phyloP scores from a whole-genome alignment of 352 stramenopile species.

The Aphanomyces invadans region DNA sequence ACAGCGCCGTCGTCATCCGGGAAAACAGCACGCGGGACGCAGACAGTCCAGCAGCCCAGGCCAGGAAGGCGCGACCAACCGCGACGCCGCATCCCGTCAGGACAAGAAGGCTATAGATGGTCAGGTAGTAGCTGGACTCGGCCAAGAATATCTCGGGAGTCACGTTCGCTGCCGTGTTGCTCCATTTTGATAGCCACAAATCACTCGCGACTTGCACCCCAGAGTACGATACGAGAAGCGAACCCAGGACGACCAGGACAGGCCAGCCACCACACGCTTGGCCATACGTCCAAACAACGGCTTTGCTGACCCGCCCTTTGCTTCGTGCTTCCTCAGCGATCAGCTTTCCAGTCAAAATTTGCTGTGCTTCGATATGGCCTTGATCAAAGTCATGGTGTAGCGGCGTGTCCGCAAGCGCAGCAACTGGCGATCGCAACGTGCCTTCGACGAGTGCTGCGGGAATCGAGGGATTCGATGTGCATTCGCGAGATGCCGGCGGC shows the following conservation, averaged over 20 bases:
- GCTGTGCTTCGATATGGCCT: background rate
- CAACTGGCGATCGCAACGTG: background rate
- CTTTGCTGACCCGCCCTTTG: constrained; percentile 5
- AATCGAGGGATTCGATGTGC: background rate
- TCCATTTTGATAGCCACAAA: constrained; percentile 9
- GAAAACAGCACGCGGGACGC: constrained; percentile 35
- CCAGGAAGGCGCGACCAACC: constrained; percentile 47
- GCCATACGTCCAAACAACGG: constrained; percentile 4
- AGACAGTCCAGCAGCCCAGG: constrained; percentile 47
- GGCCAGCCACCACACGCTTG: constrained; percentile 2
- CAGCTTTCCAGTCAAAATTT: constrained; percentile 3
- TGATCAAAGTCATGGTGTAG: constrained; percentile 39
- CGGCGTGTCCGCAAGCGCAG: constrained; percentile 23
- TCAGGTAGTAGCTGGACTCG: constrained; percentile 33
- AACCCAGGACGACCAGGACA: background rate
- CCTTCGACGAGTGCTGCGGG: too few species aligned
- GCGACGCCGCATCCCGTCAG: constrained; percentile 44
- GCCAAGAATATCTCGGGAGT: background rate
- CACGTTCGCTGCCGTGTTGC: background rate
- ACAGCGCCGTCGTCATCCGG: constrained; percentile 22
- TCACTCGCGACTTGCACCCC: constrained; percentile 20
- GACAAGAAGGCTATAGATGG: constrained; percentile 53
- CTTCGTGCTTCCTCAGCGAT: constrained; percentile 12
- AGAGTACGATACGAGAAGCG: background rate
- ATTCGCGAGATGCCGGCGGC: too few species aligned